Evolutionary conservation across 1,284 basidiomycete species (phyloP), one percentile per base, ranked within the genome.

Genomic region (Cryptococcus deneoformans): DNA sequence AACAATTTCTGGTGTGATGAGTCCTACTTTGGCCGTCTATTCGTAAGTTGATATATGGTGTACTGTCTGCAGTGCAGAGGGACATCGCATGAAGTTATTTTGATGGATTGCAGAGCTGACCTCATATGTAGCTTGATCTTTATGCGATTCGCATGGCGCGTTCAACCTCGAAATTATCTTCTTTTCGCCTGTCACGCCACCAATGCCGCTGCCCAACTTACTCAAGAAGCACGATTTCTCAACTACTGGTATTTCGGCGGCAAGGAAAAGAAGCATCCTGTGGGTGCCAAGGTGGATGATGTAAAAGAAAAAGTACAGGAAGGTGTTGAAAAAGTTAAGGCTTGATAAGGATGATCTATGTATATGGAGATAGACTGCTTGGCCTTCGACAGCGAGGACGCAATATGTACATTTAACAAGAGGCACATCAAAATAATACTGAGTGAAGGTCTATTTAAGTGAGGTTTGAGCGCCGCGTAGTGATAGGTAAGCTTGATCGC

Each of bases 141-240:
- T 80, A 94, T 93, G 88, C 88, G 92, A 46, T 96, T 96, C 75
- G 92, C 93, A 60, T 97, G 94, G 94, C 85, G 85, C 59, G 93
- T 97, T 42, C 86, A 92, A 72, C 93, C 93, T 14, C 85, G 94
- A 65, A 98, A 98, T 78, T 92, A 95, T 81, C 83, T 96, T 55
- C 83, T 96, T 53, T 91, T 96, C 77, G 92, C 88, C 5, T 96
- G 93, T 76, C 93, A 97, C 79, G 80, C 84, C 14, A 95, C 92
- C 54, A 97, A 97, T 76, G 84, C 87, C 5, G 82, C 88, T n/a
- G 89, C 92, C 0, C 93, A 97, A 76, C 76, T 84, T 2, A 68
- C 89, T 20, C 92, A 97, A 77, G 88, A 87, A n/a, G 80, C 78
- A 11, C 86, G 93, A 43, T 96, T 92, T 75, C 70, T 89, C 59